A percentile compares a stretch with the other conserved stretches of the same genome.
Conservation (phyloP, 2,329 filamentous ascomycete genomes). For the Ophiostoma populinum region DNA sequence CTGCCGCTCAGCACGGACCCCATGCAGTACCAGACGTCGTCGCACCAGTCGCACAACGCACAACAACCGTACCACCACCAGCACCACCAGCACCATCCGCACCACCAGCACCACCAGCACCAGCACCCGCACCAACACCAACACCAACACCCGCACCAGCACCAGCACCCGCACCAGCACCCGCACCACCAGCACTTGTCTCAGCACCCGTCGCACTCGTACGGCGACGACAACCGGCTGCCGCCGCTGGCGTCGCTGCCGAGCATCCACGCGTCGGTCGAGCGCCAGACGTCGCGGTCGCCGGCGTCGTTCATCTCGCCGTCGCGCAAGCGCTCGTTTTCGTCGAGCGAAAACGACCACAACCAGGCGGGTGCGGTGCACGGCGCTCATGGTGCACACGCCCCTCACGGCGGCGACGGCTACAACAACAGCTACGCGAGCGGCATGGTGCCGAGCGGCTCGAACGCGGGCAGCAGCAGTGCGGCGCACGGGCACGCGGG, state of each 20-base stretch:
- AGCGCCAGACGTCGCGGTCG: slow-evolving; percentile 40
- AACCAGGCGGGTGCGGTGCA: too few species aligned
- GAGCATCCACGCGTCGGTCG: slow-evolving; percentile 24
- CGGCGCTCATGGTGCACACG: not conserved
- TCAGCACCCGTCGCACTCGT: slow-evolving; percentile 24
- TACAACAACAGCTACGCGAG: slow-evolving; percentile 12
- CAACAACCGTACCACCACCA: not conserved
- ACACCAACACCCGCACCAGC: not conserved
- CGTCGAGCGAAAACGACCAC: slow-evolving; percentile 35
- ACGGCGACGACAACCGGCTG: slow-evolving; percentile 39
- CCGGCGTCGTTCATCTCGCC: slow-evolving; percentile 43
- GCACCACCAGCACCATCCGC: not conserved
- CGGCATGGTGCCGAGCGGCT: too few species aligned
- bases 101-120: not conserved
- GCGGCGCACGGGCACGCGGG: slow-evolving; percentile 12
- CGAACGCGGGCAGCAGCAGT: too few species aligned
- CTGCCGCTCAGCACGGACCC: slow-evolving; percentile 25
- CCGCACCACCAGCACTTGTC: slow-evolving; percentile 24
- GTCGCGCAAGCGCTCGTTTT: slow-evolving; percentile 51
- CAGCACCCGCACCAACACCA: slow-evolving; percentile 1
- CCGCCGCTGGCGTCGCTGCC: slow-evolving; percentile 28
- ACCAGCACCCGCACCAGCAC: slow-evolving; percentile 15
- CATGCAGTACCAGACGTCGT: slow-evolving; percentile 32
- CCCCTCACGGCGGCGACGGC: not conserved
- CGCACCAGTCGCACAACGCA: slow-evolving; percentile 8